Evolutionary conservation across 257 asterid genomes (phyloP), one percentile per base, ranked within the genome.

Genomic region (Handroanthus guayacan): DNA sequence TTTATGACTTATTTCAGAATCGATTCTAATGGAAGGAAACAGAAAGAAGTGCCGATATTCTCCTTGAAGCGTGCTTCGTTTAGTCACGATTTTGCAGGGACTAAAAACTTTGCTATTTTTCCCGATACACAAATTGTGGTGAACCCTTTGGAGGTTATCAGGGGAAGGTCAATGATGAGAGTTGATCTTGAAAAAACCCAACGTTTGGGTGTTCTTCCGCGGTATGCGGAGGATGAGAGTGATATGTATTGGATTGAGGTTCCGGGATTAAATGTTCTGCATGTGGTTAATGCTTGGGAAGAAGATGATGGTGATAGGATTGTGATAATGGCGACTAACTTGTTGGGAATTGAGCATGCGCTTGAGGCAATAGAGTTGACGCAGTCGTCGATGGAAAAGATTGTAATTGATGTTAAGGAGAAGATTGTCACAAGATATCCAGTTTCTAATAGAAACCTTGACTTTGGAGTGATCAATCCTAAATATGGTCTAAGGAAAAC

Each of bases 271-370:
- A 86, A 81, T 52, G 44, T 66, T 9, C 1, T 84, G 0, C 93
- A 88, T 55, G 81, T 75, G 2, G 82, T 76, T 2, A 89, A 89
- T 20, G 86, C 91, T 0, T 86, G 91, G 93, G 91, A 89, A 2
- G 93, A 86, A 75, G 89, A 83, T 31, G 86, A 14, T 11, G 89
- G 90, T 0, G 55, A 71, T 0, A 76, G 71, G 9, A 75, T 88
- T 9, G 88, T 83, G 54, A 55, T 88, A 25, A 67, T 88, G 55
- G 88, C 86, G 1, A 74, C 89, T 0, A 86, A 86, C 5, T 34
- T 83, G 6, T 34, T 77, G 43, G 50, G 79, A 0, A 48, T 84
- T 8, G 88, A 86, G 47, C 84, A 80, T 6, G 58, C 67, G 1
- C 4, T 81, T 34, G 85, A 77, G 39, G 37, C 82, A 0, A 25